Evolutionary conservation across 2,329 filamentous ascomycete species (phyloP).

Genomic region (Mollisia scopiformis): DNA sequence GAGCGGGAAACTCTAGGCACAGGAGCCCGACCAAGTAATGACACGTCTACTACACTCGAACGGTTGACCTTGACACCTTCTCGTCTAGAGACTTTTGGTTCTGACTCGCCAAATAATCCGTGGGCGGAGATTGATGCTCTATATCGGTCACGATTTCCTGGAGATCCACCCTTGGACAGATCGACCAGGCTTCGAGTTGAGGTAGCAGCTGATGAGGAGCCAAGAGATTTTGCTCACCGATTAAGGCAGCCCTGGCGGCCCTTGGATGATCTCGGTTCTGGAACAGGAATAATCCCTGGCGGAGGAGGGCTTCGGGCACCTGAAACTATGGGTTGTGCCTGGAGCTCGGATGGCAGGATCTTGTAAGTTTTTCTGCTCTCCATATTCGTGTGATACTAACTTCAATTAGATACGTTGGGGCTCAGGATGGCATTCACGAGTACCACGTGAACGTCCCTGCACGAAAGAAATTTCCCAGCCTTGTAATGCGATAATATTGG

Average conservation of each 20-base stretch:
- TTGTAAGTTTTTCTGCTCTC: slow-evolving; percentile 50
- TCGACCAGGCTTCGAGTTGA: slow-evolving; percentile 32
- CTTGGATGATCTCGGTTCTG: slow-evolving; percentile 27
- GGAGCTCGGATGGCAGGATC: slow-evolving; percentile 62
- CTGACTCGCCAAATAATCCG: slow-evolving; percentile 33
- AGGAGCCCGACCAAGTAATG: slow-evolving; percentile 17
- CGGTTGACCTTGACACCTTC: slow-evolving; percentile 27
- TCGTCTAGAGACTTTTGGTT: slow-evolving; percentile 15
- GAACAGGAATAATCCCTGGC: slow-evolving; percentile 33
- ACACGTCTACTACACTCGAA: slow-evolving; percentile 32
- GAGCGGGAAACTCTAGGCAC: slow-evolving; percentile 22
- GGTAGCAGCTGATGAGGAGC: slow-evolving; percentile 32
- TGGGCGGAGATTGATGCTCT: slow-evolving; percentile 49
- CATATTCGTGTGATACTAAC: slow-evolving; percentile 8
- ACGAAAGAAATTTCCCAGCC: slow-evolving; percentile 61
- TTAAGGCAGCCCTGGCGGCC: slow-evolving; percentile 33
- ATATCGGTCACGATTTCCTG: slow-evolving; percentile 40
- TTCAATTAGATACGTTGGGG: slow-evolving; percentile 57
- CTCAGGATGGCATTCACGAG: slow-evolving; percentile 77
- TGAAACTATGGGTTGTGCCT: slow-evolving; percentile 63
- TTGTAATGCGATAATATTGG: slow-evolving; percentile 50
- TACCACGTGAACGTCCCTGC: slow-evolving; percentile 66
- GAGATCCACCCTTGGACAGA: slow-evolving; percentile 25
- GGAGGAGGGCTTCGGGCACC: slow-evolving; percentile 45
- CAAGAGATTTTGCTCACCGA: slow-evolving; percentile 35